Conservation (phyloP, 2,329 filamentous ascomycete genomes). For the Cryphonectria japonica region DNA sequence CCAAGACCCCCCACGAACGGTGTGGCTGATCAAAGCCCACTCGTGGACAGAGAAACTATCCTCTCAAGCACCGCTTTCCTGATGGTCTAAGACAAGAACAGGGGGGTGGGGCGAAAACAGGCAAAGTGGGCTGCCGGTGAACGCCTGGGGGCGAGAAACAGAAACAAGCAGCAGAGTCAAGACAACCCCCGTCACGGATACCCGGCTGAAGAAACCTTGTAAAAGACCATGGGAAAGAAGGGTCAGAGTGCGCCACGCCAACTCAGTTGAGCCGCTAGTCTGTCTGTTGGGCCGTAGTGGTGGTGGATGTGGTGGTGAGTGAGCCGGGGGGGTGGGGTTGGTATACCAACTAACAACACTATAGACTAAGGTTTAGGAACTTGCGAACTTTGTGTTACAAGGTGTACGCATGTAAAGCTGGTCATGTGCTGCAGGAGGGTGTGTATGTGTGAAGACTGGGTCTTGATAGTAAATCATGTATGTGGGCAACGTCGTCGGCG, state of each 20-base stretch:
- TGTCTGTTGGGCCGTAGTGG: neutral
- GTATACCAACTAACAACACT: neutral
- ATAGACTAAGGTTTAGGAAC: neutral
- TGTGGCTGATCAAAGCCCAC: neutral
- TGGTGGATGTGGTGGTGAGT: neutral
- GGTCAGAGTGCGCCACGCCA: neutral
- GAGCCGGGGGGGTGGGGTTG: neutral
- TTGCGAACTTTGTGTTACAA: neutral
- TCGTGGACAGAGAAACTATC: neutral
- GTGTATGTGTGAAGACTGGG: neutral
- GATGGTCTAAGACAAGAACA: neutral
- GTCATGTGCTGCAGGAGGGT: neutral
- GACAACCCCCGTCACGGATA: neutral
- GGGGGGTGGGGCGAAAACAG: neutral
- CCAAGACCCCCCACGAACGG: neutral
- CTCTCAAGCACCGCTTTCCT: neutral
- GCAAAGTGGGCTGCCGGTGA: slow-evolving; percentile 19
- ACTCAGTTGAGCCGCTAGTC: neutral
- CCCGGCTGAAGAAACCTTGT: neutral
- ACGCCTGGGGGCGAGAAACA: slow-evolving; percentile 25
- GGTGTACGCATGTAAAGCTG: neutral
- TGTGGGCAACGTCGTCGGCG: neutral
- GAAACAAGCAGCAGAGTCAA: neutral
- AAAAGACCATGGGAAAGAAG: neutral
- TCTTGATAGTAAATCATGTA: neutral